Base-by-base conservation (phyloP, 2,329 filamentous ascomycete species). In the Pseudocercospora musae region DNA sequence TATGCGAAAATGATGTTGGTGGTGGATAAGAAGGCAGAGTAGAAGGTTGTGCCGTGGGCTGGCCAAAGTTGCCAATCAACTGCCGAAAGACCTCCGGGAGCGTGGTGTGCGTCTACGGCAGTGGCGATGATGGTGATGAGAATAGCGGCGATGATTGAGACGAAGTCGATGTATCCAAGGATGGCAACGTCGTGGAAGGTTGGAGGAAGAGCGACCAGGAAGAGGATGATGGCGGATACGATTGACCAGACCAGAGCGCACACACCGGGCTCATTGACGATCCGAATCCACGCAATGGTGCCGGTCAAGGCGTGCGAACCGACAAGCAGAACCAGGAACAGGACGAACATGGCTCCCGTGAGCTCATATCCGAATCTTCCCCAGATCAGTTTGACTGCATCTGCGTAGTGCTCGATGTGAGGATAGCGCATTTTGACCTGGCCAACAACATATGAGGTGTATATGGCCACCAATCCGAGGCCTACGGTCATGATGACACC, bases 1-100 rank as follows among this genome's bases (percentile, higher is more conserved):
- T 80, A 81, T 60, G 89, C 88, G 68, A 92, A 88, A 66, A 90
- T 82, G 60, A 92, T 91, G 78, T 91, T 91, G 70, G 82, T 84
- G 54, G 89, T 82, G 21, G 85, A 82, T 7, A 87, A 80, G 73
- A 90, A 88, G n/a, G 79, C 86, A 49, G 84, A 79, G 58, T 80
- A 78, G 53, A 90, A 72, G 18, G 74, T 72, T 4, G 73, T 73
- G 50, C 71, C 71, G 18, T 66, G 63, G 4, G 72, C 71, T 18
- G 75, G 75, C 73, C 74, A 76, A 9, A 71, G 65, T 29, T 67
- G 68, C 75, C 75, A 77, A 31, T 72, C 62, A 1, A 76, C 73
- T 9, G 62, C 69, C 13, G 67, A 62, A 15, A 75, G 62, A 20
- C 74, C 74, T 13, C 74, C 74, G 0, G 69, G 63, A 1, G 61